Percentiles rank a stretch among this genome's conserved stretches.
Evolutionary conservation across 352 stramenopile species (phyloP).

Genomic region (Phytophthora podocarpi): DNA sequence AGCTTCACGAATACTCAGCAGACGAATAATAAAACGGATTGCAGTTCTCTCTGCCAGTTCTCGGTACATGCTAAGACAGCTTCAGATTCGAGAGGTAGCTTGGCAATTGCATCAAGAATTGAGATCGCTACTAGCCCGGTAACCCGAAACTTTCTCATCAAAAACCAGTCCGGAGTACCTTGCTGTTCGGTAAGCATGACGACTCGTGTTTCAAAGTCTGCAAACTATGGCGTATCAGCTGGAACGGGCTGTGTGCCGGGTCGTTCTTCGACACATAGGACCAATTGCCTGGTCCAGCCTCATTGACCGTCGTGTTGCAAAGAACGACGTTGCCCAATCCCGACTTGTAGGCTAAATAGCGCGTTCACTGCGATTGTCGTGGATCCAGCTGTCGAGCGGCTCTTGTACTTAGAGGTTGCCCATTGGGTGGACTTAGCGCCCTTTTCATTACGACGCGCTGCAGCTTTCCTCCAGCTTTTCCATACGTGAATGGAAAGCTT

Average conservation of each 20-base stretch:
- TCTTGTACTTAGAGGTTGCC: too few relatives aligned
- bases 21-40: too few relatives aligned
- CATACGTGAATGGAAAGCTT: conserved; percentile 4
- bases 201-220: too few relatives aligned
- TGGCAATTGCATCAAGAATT: neutral
- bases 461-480: neutral
- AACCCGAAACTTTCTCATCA: neutral
- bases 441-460: neutral
- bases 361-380: too few relatives aligned
- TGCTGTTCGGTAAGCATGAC: neutral
- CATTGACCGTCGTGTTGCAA: neutral
- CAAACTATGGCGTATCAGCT: too few relatives aligned
- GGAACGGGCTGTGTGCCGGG: too few relatives aligned
- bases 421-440: too few relatives aligned
- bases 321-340: neutral
- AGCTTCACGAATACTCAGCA: too few relatives aligned
- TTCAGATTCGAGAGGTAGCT: neutral
- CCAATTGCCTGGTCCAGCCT: neutral
- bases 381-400: too few relatives aligned
- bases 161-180: neutral
- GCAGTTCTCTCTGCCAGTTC: neutral
- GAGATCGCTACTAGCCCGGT: neutral
- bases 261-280: too few relatives aligned
- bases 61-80: neutral
- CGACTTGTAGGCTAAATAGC: neutral